These are phyloP conservation scores for Copromyces sp. DNA, from an alignment of 495 filamentous ascomycete genomes.

Conservation along the genomic window DNA sequence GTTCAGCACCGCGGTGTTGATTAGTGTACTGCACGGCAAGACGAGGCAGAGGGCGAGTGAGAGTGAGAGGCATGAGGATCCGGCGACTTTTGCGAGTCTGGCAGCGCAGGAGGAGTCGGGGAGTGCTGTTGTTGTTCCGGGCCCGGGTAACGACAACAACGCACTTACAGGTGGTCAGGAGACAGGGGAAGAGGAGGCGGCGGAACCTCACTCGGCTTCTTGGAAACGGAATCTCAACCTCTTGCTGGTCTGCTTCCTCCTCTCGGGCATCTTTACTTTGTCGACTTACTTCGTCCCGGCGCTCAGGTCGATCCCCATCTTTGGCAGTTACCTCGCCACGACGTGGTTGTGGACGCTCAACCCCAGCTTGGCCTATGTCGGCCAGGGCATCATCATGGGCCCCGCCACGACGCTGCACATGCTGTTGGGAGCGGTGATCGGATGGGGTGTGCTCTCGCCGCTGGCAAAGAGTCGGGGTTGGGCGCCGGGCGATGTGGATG, in stretches of 20 bases:
- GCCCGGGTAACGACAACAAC: slow-evolving; percentile 1
- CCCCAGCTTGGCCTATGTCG: slow-evolving; percentile 87
- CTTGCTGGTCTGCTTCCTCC: slow-evolving; percentile 40
- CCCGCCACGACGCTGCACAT: slow-evolving; percentile 91
- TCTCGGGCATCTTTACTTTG: slow-evolving; percentile 59
- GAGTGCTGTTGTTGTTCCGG: slow-evolving; percentile 1
- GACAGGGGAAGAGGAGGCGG: slow-evolving; percentile 12
- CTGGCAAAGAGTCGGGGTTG: slow-evolving; percentile 76
- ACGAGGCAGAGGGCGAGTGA: slow-evolving; percentile 3
- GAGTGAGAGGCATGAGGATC: slow-evolving; percentile 2
- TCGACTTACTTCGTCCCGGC: slow-evolving; percentile 85
- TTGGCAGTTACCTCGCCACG: slow-evolving; percentile 61
- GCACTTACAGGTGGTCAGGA: slow-evolving; percentile 1
- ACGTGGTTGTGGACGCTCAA: slow-evolving; percentile 96
- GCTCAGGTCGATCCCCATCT: slow-evolving; percentile 72
- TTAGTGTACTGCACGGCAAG: slow-evolving; percentile 72
- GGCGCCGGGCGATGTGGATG: slow-evolving; percentile 75
- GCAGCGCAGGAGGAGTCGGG: slow-evolving; percentile 1
- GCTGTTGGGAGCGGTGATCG: slow-evolving; percentile 81
- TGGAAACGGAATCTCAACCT: slow-evolving; percentile 46
- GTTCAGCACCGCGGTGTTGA: slow-evolving; percentile 90
- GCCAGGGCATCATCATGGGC: slow-evolving; percentile 81
- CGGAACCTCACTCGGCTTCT: slow-evolving; percentile 15
- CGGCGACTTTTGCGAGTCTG: slow-evolving; percentile 21
- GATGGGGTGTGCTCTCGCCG: slow-evolving; percentile 87